Evolutionary conservation across 176 grass and related monocot species (phyloP).

Genomic region (Phragmites australis): DNA sequence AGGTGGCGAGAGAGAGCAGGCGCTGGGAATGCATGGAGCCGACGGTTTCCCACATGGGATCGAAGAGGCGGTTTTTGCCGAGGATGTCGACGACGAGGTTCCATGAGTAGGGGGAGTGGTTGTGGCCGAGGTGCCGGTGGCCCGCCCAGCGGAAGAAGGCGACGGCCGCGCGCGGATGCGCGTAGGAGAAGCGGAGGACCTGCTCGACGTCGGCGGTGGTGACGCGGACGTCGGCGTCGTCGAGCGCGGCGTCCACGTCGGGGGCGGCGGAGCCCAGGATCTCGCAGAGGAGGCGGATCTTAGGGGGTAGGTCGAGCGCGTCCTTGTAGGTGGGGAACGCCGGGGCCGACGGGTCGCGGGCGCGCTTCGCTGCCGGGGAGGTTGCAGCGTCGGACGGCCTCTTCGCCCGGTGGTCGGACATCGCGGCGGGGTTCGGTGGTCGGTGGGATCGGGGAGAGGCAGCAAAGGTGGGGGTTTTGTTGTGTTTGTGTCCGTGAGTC

Average conservation of each 20-base stretch:
- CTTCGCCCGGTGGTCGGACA: slow-evolving; percentile 37
- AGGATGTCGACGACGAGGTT: slow-evolving; percentile 90
- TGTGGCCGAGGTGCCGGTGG: slow-evolving; percentile 51
- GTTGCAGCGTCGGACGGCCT: slow-evolving; percentile 10
- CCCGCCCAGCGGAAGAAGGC: slow-evolving; percentile 92
- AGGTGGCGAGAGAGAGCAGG: slow-evolving; percentile 75
- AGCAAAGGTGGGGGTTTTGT: background rate
- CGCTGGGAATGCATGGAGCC: slow-evolving; percentile 62
- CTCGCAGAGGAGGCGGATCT: slow-evolving; percentile 45
- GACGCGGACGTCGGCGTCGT: slow-evolving; percentile 46
- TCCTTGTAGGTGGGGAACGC: slow-evolving; percentile 57
- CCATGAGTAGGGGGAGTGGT: slow-evolving; percentile 80
- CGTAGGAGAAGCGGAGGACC: slow-evolving; percentile 80
- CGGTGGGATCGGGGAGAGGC: background rate
- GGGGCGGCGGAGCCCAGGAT: slow-evolving; percentile 42
- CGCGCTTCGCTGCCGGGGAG: slow-evolving; percentile 27
- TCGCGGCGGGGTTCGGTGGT: slow-evolving; percentile 2
- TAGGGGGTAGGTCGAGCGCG: slow-evolving; percentile 25
- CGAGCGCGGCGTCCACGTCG: slow-evolving; percentile 46
- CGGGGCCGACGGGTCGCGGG: slow-evolving; percentile 18
- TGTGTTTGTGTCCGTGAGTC: background rate
- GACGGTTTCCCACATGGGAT: slow-evolving; percentile 67
- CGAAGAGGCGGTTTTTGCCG: slow-evolving; percentile 74
- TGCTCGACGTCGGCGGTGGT: slow-evolving; percentile 64
- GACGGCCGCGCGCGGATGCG: slow-evolving; percentile 52